These are phyloP conservation scores for Candida smagusa DNA, from an alignment of 1,139 yeast genomes.

Conservation along the genomic window DNA sequence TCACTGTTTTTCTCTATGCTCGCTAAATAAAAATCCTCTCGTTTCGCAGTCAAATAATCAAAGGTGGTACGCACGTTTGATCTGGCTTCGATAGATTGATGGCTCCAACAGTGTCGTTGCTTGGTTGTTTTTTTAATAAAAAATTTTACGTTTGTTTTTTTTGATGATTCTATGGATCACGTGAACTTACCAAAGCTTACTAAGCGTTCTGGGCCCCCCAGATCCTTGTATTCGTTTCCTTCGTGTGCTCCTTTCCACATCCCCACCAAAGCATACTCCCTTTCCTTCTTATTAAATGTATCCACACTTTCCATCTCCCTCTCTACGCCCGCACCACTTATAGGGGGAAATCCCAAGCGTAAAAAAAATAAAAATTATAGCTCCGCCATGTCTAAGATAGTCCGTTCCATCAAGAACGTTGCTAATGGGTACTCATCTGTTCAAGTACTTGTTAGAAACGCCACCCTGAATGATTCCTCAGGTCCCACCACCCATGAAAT, in stretches of 20 bases:
- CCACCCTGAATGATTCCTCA: constrained; percentile 85
- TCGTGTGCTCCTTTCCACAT: too few species aligned
- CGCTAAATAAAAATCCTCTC: background rate
- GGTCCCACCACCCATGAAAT: constrained; percentile 82
- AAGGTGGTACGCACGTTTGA: background rate
- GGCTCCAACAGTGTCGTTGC: too few species aligned
- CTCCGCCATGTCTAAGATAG: constrained; percentile 65
- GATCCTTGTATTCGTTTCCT: too few species aligned
- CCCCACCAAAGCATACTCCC: too few species aligned
- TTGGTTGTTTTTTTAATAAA: background rate
- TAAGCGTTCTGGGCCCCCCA: too few species aligned
- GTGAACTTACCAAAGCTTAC: background rate
- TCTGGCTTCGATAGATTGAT: background rate
- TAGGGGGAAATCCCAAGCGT: background rate
- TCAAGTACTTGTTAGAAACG: constrained; percentile 86
- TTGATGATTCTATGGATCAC: background rate
- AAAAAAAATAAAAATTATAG: background rate
- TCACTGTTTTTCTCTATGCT: background rate
- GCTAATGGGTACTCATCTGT: constrained; percentile 88
- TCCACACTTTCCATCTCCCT: too few species aligned
- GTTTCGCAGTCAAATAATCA: background rate
- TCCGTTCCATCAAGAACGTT: constrained; percentile 87
- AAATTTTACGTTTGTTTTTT: constrained; percentile 1
- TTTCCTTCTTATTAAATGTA: too few species aligned
- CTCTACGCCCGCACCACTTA: background rate